Percentiles rank a stretch among this genome's conserved stretches.
phyloP scores from a whole-genome alignment of 1,284 basidiomycete genomes.

The Melampsora americana region DNA sequence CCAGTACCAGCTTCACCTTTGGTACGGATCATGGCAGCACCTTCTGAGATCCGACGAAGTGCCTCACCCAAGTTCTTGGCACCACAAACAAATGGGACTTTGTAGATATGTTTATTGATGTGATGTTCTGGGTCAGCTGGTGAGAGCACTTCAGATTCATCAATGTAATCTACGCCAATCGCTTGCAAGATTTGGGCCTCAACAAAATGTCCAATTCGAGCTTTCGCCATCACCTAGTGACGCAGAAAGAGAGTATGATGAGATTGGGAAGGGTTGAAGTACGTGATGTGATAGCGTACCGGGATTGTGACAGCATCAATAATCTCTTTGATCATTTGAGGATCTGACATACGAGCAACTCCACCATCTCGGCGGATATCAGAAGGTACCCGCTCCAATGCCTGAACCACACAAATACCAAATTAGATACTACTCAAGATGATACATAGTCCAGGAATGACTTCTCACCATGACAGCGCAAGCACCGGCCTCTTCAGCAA shows the following conservation, averaged over 20 bases:
- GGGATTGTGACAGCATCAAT: conserved; percentile 60
- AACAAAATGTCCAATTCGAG: conserved; percentile 93
- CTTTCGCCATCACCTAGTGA: conserved; percentile 78
- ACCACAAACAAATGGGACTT: conserved; percentile 64
- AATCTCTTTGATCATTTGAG: conserved; percentile 94
- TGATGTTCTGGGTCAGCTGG: conserved; percentile 68
- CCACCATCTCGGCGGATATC: conserved; percentile 87
- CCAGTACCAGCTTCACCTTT: conserved; percentile 97
- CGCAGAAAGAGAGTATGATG: conserved; percentile 67
- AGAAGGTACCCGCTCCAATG: conserved; percentile 81
- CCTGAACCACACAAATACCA: conserved; percentile 45
- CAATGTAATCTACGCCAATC: conserved; percentile 96
- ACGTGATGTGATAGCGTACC: conserved; percentile 29
- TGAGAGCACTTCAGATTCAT: conserved; percentile 87
- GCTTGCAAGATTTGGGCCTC: conserved; percentile 94
- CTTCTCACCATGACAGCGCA: conserved; percentile 87
- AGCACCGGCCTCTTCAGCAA: conserved; percentile 95
- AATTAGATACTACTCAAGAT: background rate
- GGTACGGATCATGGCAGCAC: conserved; percentile 89
- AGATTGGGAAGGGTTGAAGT: conserved; percentile 57
- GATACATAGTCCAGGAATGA: background rate
- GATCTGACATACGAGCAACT: conserved; percentile 91
- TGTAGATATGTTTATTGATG: conserved; percentile 78
- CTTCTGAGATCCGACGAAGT: conserved; percentile 91
- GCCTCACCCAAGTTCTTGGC: conserved; percentile 72